These are phyloP conservation scores for Taiozyma onychis DNA, from an alignment of 1,139 yeast genomes.

Conservation along the genomic window DNA sequence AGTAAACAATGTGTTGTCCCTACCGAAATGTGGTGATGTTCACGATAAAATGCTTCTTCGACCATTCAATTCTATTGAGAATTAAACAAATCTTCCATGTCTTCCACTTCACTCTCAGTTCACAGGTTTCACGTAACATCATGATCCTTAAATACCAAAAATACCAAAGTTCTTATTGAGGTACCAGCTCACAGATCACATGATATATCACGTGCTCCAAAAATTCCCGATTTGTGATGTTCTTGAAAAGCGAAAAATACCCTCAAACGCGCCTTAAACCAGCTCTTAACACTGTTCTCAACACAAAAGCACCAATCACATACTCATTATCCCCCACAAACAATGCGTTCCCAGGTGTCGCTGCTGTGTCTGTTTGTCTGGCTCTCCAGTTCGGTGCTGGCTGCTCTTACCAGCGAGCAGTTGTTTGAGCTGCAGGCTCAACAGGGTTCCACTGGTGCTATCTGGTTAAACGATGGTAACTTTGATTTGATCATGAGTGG, in stretches of 20 bases:
- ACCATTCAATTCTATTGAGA: too few species aligned
- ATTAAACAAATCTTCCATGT: too few species aligned
- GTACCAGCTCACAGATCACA: too few species aligned
- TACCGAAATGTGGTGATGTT: not conserved
- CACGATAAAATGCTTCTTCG: too few species aligned
- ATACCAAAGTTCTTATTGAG: too few species aligned
- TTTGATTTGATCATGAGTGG: slow-evolving; percentile 27
- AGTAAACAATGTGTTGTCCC: not conserved
- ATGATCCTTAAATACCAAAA: too few species aligned
- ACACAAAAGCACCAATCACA: not conserved
- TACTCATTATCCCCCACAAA: not conserved
- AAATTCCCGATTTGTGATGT: too few species aligned
- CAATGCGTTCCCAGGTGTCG: not conserved
- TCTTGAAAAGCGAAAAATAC: not conserved
- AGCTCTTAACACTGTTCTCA: not conserved
- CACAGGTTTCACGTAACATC: too few species aligned
- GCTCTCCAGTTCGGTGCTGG: not conserved
- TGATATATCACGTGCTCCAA: too few species aligned
- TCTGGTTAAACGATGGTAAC: slow-evolving; percentile 23
- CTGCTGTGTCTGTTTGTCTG: not conserved
- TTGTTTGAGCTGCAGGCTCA: slow-evolving; percentile 5
- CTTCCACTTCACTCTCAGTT: too few species aligned
- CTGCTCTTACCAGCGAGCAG: slow-evolving; percentile 10
- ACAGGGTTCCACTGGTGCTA: slow-evolving; percentile 11
- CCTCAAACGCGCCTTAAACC: not conserved